Conservation (phyloP, 768 basidiomycete species). For the Suillus placidus region DNA sequence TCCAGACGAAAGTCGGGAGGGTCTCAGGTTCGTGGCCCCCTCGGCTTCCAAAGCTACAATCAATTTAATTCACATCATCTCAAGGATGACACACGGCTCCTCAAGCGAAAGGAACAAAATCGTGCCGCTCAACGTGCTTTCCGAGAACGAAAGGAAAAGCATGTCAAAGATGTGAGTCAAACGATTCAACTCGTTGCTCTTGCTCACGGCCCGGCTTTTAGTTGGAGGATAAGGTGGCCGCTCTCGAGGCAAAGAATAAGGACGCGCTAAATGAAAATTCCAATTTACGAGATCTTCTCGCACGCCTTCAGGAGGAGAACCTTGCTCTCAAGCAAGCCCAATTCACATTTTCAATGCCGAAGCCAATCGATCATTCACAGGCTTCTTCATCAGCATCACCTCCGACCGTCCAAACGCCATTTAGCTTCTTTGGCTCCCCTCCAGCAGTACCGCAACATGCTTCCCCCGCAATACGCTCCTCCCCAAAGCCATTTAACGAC, state of each 20-base stretch:
- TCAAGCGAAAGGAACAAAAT: slow-evolving; percentile 97
- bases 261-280: slow-evolving; percentile 77
- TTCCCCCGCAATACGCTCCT: slow-evolving; percentile 36
- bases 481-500: slow-evolving; percentile 30
- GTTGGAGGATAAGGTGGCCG: slow-evolving; percentile 91
- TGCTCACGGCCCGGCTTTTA: slow-evolving; percentile 30
- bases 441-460: slow-evolving; percentile 26
- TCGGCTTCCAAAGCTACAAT: neutral
- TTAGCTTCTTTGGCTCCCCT: slow-evolving; percentile 30
- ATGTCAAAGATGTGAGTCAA: slow-evolving; percentile 88
- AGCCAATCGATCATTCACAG: slow-evolving; percentile 24
- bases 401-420: slow-evolving; percentile 24
- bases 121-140: slow-evolving; percentile 97
- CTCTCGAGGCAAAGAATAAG: slow-evolving; percentile 82
- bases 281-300: slow-evolving; percentile 83
- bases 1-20: slow-evolving; percentile 46
- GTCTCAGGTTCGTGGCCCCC: slow-evolving; percentile 34
- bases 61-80: slow-evolving; percentile 10
- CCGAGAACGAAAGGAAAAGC: slow-evolving; percentile 95
- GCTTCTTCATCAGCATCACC: slow-evolving; percentile 26
- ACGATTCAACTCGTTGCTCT: slow-evolving; percentile 7
- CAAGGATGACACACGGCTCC: slow-evolving; percentile 71
- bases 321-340: slow-evolving; percentile 74
- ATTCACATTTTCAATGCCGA: slow-evolving; percentile 84
- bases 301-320: slow-evolving; percentile 87